Percentiles rank a stretch among this genome's conserved stretches.
Conservation (phyloP, 164 flowering plant genomes). For the Stephania cephalantha region DNA sequence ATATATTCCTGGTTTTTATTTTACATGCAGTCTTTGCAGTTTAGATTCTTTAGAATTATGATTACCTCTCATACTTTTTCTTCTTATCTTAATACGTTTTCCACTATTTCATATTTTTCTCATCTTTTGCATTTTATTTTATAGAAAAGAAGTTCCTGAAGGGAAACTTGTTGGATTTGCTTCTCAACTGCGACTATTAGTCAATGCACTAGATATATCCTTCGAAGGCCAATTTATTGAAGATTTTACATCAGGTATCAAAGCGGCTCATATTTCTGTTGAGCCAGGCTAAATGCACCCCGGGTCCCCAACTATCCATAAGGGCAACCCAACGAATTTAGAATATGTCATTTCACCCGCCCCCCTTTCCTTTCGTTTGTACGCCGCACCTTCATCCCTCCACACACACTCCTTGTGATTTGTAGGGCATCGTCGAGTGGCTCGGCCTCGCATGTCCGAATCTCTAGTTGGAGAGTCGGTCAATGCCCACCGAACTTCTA, state of each 20-base stretch:
- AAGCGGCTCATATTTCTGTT: neutral
- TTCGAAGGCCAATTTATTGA: slow-evolving; percentile 79
- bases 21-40: neutral
- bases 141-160: slow-evolving; percentile 31
- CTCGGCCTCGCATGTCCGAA: no score
- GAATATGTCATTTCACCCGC: no score
- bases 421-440: no score
- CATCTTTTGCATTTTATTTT: neutral
- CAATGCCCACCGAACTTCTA: no score
- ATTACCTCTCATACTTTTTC: neutral
- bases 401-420: no score
- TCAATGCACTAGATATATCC: slow-evolving; percentile 63
- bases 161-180: slow-evolving; percentile 65
- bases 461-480: no score
- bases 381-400: no score
- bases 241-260: slow-evolving; percentile 83
- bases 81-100: neutral
- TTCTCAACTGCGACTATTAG: slow-evolving; percentile 66
- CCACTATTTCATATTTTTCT: neutral
- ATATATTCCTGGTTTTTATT: neutral
- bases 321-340: no score
- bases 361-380: no score
- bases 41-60: neutral
- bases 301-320: no score
- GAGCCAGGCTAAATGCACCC: no score